Base-by-base conservation (phyloP, 2,329 filamentous ascomycete genomes). In the Penicillium brevicompactum region DNA sequence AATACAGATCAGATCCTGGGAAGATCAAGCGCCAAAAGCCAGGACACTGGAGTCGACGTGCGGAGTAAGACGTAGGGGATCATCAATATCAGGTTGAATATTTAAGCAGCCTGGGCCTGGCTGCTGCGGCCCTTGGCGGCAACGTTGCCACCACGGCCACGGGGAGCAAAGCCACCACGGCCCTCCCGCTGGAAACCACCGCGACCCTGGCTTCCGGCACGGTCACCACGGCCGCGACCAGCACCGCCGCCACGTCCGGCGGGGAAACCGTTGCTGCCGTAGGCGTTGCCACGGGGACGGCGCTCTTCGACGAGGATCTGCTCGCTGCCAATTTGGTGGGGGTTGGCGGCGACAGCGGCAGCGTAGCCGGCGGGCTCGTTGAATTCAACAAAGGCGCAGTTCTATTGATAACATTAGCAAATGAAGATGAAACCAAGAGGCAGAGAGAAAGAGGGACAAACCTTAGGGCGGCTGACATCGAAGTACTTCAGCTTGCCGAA, bases 371-470 rank as follows among this genome's bases (percentile, higher is more conserved):
- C 86, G 21, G 85, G 72, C 45, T 88, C 89, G 70, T 87, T 89
- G 76, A 94, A 99, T 74, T 99, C 94, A 57, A 97, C 91, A 71
- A 97, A 97, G 24, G 94, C 94, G 70, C 92, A 97, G 82, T 94
- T 97, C 93, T 96, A 70, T 22, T 32, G 7, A 22, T 22, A 31
- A 49, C 41, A 61, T 46, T 59, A 21, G 38, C 8, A 41, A 9
- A 5, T 10, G 38, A 18, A 41, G 9, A 10, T 16, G 10, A 16
- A 22, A 27, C 5, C 38, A 5, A 38, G 27, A 11, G 32, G 9
- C 13, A 4, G 4, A n/a, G 24, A 8, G 18, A 9, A n/a, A 8
- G 21, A 22, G 24, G 10, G 64, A 41, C 78, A 68, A 81, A 96
- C 92, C 89, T 96, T 97, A 67, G 76, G 76, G 61, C 85, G 82